Base-by-base conservation (phyloP, 306 rosid species). In the Carpinus viminea region DNA sequence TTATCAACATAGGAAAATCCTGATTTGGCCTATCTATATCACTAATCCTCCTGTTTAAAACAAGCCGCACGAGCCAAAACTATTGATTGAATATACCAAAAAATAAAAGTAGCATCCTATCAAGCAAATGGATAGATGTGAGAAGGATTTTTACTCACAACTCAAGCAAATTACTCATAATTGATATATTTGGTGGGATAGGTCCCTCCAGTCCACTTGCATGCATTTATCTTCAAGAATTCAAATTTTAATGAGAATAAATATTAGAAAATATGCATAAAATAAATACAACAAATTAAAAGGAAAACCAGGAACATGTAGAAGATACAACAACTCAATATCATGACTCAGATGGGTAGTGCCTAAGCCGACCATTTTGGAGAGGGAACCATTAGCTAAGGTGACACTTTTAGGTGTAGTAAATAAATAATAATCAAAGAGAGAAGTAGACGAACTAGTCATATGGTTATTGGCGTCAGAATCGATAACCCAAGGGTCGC, bases 131-230 rank as follows among this genome's bases (percentile, higher is more conserved):
- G 57, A 45, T 66, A 8, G 12, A 76, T 47, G 48, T 4, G 20
- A 76, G 72, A 50, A 78, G 79, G 70, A 31, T 1, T 72, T 84
- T 34, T 45, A 88, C 97, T 90, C 85, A 94, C 98, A 94, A 52
- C 70, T 72, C 80, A 54, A 2, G 1, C 79, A 94, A 80, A 66
- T 86, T 86, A 75, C 43, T 83, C 90, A 94, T 78, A 65, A 79
- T 86, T 66, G 93, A 90, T 76, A 94, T 83, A 21, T 81, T 84
- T 68, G 88, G 78, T 6, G 97, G 96, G 79, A 91, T 90, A 57
- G 95, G 93, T 77, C 98, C 98, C 76, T 84, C 85, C 78, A 94
- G 88, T 89, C 98, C 98, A 86, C 95, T 92, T 43, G 86, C 97
- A 82, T 84, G 91, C 83, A 94, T 86, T 76, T 92, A 91, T 87